Evolutionary conservation across 495 filamentous ascomycete species (phyloP), one percentile per base, ranked within the genome.

Genomic region (Letharia columbiana): DNA sequence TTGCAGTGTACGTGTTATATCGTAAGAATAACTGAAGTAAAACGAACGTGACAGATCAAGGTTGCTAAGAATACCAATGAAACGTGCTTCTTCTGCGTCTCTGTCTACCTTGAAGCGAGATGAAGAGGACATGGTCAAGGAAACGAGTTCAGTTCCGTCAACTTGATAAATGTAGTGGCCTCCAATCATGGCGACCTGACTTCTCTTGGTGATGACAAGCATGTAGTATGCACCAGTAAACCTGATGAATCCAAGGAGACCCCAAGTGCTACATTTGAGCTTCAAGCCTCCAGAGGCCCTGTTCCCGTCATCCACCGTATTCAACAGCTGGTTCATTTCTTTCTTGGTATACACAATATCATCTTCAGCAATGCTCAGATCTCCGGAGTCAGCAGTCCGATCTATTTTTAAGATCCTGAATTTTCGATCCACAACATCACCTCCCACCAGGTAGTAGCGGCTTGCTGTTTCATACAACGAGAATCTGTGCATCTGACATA

Each of bases 161-260:
- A 98, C 84, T 76, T 96, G 91, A 71, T 96, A 97, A 61, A 97
- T 80, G 73, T 94, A 96, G 74, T 98, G 94, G 17, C 94, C 94
- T 45, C 94, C 94, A 47, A 98, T 85, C 87, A 96, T 90, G 50
- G 92, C 95, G 5, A 96, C 91, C 64, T 95, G 92, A 73, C 91
- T 92, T 75, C 93, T 85, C 77, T 98, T 98, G 52, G 93, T 98
- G 70, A 96, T 91, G 56, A 98, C 75, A 11, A 98, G 82, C 92
- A 98, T 98, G 70, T 98, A 98, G 74, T 91, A 96, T n/a, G 90
- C 86, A 10, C 91, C 92, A 10, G 94, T 98, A 73, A 98, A 97
- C 63, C 90, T 83, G 71, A 98, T 92, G 72, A 98, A 98, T 3
- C 94, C 94, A 35, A 98, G 79, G 39, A 98, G 78, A 35, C 94